phyloP scores from a whole-genome alignment of 192 early-diverging fungal genomes.

The Coemansia sp. region DNA sequence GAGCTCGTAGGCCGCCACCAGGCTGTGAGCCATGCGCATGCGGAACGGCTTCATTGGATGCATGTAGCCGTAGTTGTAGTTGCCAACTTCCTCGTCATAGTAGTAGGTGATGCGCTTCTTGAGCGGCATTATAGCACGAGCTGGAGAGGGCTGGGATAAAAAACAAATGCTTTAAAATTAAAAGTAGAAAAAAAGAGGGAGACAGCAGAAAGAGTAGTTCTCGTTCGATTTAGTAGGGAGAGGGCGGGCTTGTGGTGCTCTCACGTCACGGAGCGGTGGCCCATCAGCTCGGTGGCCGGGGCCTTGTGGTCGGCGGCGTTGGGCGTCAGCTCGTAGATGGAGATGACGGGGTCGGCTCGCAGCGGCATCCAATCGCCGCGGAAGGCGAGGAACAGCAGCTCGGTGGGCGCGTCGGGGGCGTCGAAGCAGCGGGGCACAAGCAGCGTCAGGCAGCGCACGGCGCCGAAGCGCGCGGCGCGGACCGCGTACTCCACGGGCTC shows the following conservation, averaged over 20 bases:
- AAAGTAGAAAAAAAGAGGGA: not conserved
- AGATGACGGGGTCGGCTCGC: slow-evolving; percentile 64
- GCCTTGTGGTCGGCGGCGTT: slow-evolving; percentile 71
- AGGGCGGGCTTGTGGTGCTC: not conserved
- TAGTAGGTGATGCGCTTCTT: slow-evolving; percentile 50
- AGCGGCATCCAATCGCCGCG: slow-evolving; percentile 87
- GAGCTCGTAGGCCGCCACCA: slow-evolving; percentile 90
- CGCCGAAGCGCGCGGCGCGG: slow-evolving; percentile 70
- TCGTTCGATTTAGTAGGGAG: not conserved
- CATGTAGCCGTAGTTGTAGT: slow-evolving; percentile 87
- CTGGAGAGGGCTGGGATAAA: not conserved
- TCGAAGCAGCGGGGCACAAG: slow-evolving; percentile 79
- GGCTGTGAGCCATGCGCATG: slow-evolving; percentile 91
- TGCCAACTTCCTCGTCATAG: slow-evolving; percentile 61
- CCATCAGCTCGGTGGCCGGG: slow-evolving; percentile 44
- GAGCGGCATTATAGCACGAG: slow-evolving; percentile 10
- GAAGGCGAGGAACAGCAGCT: slow-evolving; percentile 77
- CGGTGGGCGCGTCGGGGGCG: slow-evolving; percentile 59
- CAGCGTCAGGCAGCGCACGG: slow-evolving; percentile 73
- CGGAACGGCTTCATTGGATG: slow-evolving; percentile 99
- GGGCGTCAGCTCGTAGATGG: slow-evolving; percentile 68
- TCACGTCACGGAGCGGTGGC: slow-evolving; percentile 39
- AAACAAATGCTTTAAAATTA: not conserved
- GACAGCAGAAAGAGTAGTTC: not conserved
- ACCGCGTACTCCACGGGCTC: slow-evolving; percentile 63